Base-by-base conservation (phyloP, 768 basidiomycete genomes). In the Hortiboletus flavorubellus region DNA sequence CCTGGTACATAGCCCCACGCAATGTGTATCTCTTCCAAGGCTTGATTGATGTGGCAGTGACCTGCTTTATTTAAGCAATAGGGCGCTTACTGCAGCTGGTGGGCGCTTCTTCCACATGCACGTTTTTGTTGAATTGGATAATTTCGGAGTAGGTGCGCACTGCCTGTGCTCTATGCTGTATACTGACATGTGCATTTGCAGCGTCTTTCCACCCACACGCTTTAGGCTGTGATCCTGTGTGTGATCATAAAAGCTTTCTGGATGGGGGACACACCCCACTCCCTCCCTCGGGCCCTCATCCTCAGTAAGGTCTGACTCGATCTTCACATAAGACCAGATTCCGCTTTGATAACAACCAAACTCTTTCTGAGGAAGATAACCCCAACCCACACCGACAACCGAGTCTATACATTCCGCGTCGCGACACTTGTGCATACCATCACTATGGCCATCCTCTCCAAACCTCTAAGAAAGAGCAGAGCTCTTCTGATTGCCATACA, bases 401-500 rank as follows among this genome's bases (percentile, higher is more conserved):
- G 10, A 43, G 7, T 16, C 3, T n/a, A 11, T 15, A n/a, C 10
- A 10, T 21, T 34, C n/a, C 21, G 5, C 12, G 23, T 10, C 26
- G 10, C 34, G n/a, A 16, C 34, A 21, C 31, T 21, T n/a, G 16
- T 18, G 8, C 5, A 9, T 26, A n/a, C 35, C 31, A 16, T 9
- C 23, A 4, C 8, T 16, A 60, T 64, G 57, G 31, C 23, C 15
- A 2, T 14, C 21, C 8, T 31, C 18, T 34, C 54, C 5, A 39
- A 34, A 14, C 51, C 54, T 33, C 18, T 37, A 12, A 49, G 39
- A 12, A 51, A 47, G 29, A 68, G 51, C 34, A 62, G 48, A 31
- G 67, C 66, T 9, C 56, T 68, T 8, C 59, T 70, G 9, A 34
- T 68, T 5, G 55, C 62, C 11, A 46, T 60, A 30, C 51, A 26